A percentile compares a stretch with the other conserved stretches of the same genome.
Conservation (phyloP, 139 green algal species). For the Nannochloris sp. region DNA sequence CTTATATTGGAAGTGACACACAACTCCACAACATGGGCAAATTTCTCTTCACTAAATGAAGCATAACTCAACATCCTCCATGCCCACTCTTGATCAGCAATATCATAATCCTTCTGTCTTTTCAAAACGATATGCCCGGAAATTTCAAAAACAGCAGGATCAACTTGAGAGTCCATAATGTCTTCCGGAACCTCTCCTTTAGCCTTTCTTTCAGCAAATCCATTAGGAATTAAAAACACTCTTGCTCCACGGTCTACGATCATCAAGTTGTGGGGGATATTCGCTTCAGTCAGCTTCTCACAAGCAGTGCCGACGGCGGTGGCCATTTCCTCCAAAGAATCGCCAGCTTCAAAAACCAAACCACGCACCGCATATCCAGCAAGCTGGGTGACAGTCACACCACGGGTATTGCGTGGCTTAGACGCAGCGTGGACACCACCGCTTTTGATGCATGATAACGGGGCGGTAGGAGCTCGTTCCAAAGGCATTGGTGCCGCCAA, state of each 20-base stretch:
- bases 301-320: conserved; percentile 52
- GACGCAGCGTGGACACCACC: neutral
- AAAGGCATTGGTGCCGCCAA: conserved; percentile 69
- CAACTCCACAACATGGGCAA: conserved; percentile 29
- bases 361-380: conserved; percentile 76
- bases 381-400: conserved; percentile 52
- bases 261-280: conserved; percentile 96
- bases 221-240: conserved; percentile 83
- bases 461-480: conserved; percentile 67
- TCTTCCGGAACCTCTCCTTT: conserved; percentile 50
- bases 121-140: conserved; percentile 95
- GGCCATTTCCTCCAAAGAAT: conserved; percentile 51
- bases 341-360: conserved; percentile 81
- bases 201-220: conserved; percentile 79
- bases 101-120: conserved; percentile 75
- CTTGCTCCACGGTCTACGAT: conserved; percentile 78
- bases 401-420: neutral
- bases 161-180: conserved; percentile 68
- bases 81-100: conserved; percentile 46
- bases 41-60: conserved; percentile 51
- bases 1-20: neutral
- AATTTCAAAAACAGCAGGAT: conserved; percentile 95
- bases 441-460: conserved; percentile 19
- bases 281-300: conserved; percentile 56
- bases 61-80: conserved; percentile 59